A percentile compares a stretch with the other conserved stretches of the same genome.
These are phyloP conservation scores for Lipomyces yarrowii DNA, from an alignment of 1,139 yeast species.

Conservation along the genomic window DNA sequence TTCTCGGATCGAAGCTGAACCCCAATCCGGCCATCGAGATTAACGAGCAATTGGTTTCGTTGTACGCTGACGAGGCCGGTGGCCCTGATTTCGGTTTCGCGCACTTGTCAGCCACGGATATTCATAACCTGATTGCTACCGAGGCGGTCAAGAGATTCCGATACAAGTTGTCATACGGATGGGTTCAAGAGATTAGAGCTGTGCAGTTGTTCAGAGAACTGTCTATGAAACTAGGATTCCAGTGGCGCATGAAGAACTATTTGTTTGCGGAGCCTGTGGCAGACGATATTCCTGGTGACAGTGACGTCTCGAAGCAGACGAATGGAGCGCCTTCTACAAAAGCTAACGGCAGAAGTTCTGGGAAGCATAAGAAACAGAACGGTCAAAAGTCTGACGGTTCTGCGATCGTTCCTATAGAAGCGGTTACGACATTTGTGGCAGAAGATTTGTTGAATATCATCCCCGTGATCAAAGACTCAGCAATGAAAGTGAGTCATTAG, in stretches of 20 bases:
- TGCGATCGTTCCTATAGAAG: slow-evolving; percentile 5
- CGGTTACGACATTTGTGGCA: slow-evolving; percentile 49
- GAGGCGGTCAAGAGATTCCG: slow-evolving; percentile 63
- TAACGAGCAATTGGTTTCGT: slow-evolving; percentile 48
- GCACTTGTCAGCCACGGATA: slow-evolving; percentile 50
- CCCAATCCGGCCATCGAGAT: slow-evolving; percentile 49
- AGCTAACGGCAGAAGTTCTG: slow-evolving; percentile 11
- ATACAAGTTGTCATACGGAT: slow-evolving; percentile 54
- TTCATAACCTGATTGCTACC: slow-evolving; percentile 49
- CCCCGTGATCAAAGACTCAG: slow-evolving; percentile 74
- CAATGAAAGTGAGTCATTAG: slow-evolving; percentile 34
- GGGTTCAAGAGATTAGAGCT: slow-evolving; percentile 49
- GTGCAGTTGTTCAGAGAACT: slow-evolving; percentile 67
- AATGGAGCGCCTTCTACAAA: background rate
- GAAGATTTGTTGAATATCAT: slow-evolving; percentile 69
- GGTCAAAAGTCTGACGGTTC: background rate
- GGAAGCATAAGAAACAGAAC: slow-evolving; percentile 27
- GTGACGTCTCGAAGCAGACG: slow-evolving; percentile 17
- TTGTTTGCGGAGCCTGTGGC: slow-evolving; percentile 44
- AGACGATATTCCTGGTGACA: slow-evolving; percentile 44
- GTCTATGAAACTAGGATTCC: slow-evolving; percentile 81
- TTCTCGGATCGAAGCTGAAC: slow-evolving; percentile 58
- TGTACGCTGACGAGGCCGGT: slow-evolving; percentile 45
- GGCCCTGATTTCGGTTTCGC: slow-evolving; percentile 50
- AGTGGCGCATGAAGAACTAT: slow-evolving; percentile 66